Conservation (phyloP, 495 filamentous ascomycete species). For the Apiosordaria backusii region DNA sequence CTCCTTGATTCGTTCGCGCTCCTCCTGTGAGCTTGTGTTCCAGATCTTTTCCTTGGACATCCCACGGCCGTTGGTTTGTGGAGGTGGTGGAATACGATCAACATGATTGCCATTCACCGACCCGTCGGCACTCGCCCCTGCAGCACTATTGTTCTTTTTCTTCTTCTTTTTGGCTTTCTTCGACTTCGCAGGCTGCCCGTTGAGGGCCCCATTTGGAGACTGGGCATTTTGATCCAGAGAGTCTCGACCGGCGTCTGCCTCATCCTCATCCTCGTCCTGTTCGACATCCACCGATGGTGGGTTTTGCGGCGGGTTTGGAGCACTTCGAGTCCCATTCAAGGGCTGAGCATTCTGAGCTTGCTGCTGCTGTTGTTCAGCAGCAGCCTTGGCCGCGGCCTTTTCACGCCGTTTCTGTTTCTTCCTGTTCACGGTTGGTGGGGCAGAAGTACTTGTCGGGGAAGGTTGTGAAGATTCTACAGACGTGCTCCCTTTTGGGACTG, state of each 20-base stretch:
- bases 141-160: conserved; percentile 37
- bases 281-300: conserved; percentile 31
- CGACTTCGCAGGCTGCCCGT: conserved; percentile 26
- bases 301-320: conserved; percentile 30
- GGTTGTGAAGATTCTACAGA: conserved; percentile 50
- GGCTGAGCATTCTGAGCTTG: conserved; percentile 26
- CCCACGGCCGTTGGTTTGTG: conserved; percentile 35
- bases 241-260: conserved; percentile 7
- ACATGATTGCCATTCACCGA: conserved; percentile 15
- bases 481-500: conserved; percentile 55
- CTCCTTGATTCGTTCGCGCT: conserved; percentile 93
- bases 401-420: conserved; percentile 88
- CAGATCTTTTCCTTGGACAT: conserved; percentile 83
- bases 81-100: conserved; percentile 18
- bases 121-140: conserved; percentile 16
- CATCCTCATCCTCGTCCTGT: conserved; percentile 28
- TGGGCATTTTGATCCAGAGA: conserved; percentile 9
- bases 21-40: conserved; percentile 91
- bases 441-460: conserved; percentile 42
- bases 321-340: conserved; percentile 41
- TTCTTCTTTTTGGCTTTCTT: conserved; percentile 68
- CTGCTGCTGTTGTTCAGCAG: conserved; percentile 41
- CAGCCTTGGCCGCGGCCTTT: conserved; percentile 72
- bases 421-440: conserved; percentile 62
- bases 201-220: conserved; percentile 14